Conservation (phyloP, 371 early-diverging fungal species). For the Mortierella sp. region DNA sequence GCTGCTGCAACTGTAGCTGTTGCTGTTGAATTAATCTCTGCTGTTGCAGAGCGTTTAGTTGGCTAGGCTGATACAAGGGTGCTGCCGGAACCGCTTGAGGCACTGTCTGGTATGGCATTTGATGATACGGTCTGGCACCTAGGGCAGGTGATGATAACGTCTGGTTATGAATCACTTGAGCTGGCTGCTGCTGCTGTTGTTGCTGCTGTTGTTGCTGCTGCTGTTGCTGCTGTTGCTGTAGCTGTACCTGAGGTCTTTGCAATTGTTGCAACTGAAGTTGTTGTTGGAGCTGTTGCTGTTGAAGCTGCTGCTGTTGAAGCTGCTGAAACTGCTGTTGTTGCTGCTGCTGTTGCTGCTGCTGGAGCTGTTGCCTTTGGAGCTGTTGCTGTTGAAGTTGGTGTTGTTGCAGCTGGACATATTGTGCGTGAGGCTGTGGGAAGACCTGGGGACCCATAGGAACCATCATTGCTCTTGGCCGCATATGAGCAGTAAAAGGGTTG, state of each 20-base stretch:
- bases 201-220: not conserved
- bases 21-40: too few species aligned
- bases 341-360: slow-evolving; percentile 7
- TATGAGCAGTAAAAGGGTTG: not conserved
- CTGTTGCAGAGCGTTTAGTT: too few species aligned
- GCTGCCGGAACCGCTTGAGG: too few species aligned
- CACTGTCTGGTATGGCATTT: too few species aligned
- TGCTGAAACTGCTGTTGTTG: slow-evolving; percentile 8
- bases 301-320: slow-evolving; percentile 4
- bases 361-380: slow-evolving; percentile 5
- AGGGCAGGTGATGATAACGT: too few species aligned
- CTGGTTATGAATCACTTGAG: too few species aligned
- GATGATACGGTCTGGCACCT: too few species aligned
- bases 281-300: slow-evolving; percentile 1
- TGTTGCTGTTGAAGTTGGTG: slow-evolving; percentile 16
- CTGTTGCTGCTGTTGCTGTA: slow-evolving; percentile 5
- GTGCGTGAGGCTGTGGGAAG: slow-evolving; percentile 2
- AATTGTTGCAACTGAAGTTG: not conserved
- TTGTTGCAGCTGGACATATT: slow-evolving; percentile 9
- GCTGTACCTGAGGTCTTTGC: slow-evolving; percentile 7
- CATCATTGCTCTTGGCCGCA: slow-evolving; percentile 7
- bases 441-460: slow-evolving; percentile 3
- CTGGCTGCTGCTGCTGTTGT: slow-evolving; percentile 6
- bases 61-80: too few species aligned
- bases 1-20: not conserved